Evolutionary conservation across 768 basidiomycete genomes (phyloP), one percentile per base, ranked within the genome.

Genomic region (Xerocomus potaroensis): DNA sequence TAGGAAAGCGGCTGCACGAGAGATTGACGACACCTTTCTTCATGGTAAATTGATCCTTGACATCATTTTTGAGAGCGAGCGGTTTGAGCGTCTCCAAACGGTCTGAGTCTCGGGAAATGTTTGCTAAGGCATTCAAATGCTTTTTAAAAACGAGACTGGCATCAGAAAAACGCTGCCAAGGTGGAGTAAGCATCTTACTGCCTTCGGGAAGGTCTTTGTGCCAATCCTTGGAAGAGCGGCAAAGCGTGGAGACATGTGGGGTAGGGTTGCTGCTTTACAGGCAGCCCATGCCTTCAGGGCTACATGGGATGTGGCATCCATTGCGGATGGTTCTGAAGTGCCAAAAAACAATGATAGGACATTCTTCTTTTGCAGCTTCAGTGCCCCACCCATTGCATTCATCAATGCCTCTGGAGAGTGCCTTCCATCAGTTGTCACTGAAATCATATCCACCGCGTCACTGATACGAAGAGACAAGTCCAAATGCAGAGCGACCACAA

Each of bases 61-160:
- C 64, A 9, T 71, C 67, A 38, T 83, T 80, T 26, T 62, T 71
- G 8, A 64, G 69, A 26, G 63, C 49, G 0, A 50, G 51, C 0
- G 83, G 79, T 52, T 80, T 80, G 45, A 71, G 50, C 15, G 73
- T 64, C 15, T 78, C 71, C 14, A 80, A 64, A 8, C 73, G 71
- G 12, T 75, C 69, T 2, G 72, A 61, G 37, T 78, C 72, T 5
- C 66, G 70, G 12, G 70, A 67, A 40, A 76, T 63, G 52, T 73
- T 81, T 1, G 74, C 65, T 2, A 84, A 57, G 16, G 72, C 67
- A 15, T 60, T 48, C 7, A 85, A 64, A 30, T 64, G 65, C 78
- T 75, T 33, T 22, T 23, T 47, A 23, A 33, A 45, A 8, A 48
- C 44, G 5, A 8, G 41, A n/a, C n/a, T n/a, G n/a, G n/a, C n/a